These are phyloP conservation scores for Pittosporum tobira DNA, from an alignment of 129 eudicot species.

Conservation along the genomic window DNA sequence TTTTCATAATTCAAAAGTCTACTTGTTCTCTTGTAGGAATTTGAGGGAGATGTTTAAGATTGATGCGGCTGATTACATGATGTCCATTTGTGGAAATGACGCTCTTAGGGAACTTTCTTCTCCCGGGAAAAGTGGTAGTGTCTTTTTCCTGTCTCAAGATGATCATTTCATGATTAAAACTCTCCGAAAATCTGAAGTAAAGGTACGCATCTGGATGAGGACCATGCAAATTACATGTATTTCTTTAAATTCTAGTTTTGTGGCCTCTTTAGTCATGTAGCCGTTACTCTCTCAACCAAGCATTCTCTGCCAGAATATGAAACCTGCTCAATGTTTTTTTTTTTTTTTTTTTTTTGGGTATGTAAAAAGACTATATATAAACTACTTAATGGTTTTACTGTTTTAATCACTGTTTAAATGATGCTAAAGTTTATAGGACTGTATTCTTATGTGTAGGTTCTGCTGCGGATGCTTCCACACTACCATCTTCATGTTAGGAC, in stretches of 20 bases:
- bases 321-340: background rate
- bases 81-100: constrained; percentile 97
- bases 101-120: constrained; percentile 93
- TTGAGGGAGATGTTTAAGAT: constrained; percentile 95
- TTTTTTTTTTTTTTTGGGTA: too few species aligned
- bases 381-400: background rate
- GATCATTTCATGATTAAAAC: constrained; percentile 97
- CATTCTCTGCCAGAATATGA: background rate
- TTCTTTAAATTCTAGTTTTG: background rate
- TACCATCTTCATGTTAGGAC: constrained; percentile 70
- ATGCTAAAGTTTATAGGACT: constrained; percentile 8
- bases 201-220: constrained; percentile 53
- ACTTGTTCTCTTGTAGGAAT: constrained; percentile 34
- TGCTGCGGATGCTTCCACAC: constrained; percentile 89
- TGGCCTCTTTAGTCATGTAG: background rate
- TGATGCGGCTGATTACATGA: constrained; percentile 98
- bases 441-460: constrained; percentile 47
- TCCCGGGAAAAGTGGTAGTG: constrained; percentile 98
- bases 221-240: constrained; percentile 7
- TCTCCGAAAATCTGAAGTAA: constrained; percentile 80
- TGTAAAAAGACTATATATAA: too few species aligned
- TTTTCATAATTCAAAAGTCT: background rate
- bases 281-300: background rate
- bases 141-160: constrained; percentile 91
- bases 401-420: background rate